Conservation (phyloP, 1,284 basidiomycete genomes). For the Tilletiopsis washingtonensis region DNA sequence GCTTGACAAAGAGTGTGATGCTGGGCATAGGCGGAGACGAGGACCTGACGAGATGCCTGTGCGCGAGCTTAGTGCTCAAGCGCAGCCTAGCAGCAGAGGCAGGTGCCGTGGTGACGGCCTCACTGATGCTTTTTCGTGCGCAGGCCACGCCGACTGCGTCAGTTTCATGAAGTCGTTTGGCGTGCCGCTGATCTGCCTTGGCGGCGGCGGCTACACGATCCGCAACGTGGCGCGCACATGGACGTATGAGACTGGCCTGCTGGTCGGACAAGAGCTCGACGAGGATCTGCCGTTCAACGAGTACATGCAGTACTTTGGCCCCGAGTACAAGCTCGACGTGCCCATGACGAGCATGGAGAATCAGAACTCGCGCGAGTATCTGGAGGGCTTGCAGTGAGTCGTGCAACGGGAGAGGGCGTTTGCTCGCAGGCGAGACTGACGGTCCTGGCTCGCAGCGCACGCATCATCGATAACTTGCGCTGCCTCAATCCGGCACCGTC, state of each 20-base stretch:
- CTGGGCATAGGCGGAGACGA: no score
- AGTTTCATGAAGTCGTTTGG: constrained; percentile 75
- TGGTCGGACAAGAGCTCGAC: constrained; percentile 77
- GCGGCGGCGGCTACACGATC: constrained; percentile 92
- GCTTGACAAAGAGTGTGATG: no score
- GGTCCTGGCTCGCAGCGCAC: constrained; percentile 57
- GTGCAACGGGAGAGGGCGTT: background rate
- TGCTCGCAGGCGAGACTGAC: no score
- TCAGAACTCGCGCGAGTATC: constrained; percentile 72
- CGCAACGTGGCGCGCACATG: constrained; percentile 85
- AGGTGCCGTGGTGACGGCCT: background rate
- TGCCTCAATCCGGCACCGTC: constrained; percentile 75
- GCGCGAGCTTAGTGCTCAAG: background rate
- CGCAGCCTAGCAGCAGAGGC: background rate
- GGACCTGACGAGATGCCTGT: background rate
- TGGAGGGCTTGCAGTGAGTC: constrained; percentile 65
- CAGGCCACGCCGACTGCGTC: constrained; percentile 76
- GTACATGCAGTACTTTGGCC: constrained; percentile 97
- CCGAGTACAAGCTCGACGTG: constrained; percentile 87
- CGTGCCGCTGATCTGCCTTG: constrained; percentile 81
- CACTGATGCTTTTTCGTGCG: constrained; percentile 8
- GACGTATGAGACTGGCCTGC: constrained; percentile 94
- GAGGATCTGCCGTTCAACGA: constrained; percentile 79
- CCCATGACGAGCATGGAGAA: constrained; percentile 89
- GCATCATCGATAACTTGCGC: constrained; percentile 69